Percentiles rank a stretch among this genome's conserved stretches.
phyloP scores from a whole-genome alignment of 2,329 filamentous ascomycete species.

The Chaetomium olivaceum region DNA sequence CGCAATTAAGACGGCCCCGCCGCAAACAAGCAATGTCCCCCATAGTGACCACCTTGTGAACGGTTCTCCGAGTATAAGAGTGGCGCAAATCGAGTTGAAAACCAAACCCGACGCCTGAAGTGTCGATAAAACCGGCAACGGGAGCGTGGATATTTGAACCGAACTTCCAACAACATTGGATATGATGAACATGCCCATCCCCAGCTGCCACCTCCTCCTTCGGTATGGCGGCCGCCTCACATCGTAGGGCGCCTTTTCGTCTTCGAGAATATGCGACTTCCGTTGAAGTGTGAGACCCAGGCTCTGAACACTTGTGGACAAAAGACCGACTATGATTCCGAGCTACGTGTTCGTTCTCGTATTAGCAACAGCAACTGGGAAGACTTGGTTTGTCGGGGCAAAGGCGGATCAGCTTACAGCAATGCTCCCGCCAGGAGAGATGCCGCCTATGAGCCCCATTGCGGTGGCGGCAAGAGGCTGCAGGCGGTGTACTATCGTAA shows the following conservation, averaged over 20 bases:
- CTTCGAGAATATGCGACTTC: slow-evolving; percentile 97
- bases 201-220: slow-evolving; percentile 90
- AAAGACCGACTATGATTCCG: slow-evolving; percentile 86
- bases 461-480: slow-evolving; percentile 43
- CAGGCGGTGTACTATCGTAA: slow-evolving; percentile 25
- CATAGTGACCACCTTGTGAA: slow-evolving; percentile 93
- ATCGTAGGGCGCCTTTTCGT: slow-evolving; percentile 82
- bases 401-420: slow-evolving; percentile 55
- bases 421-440: slow-evolving; percentile 77
- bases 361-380: not conserved
- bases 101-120: slow-evolving; percentile 94
- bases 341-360: slow-evolving; percentile 56
- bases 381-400: not conserved
- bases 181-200: slow-evolving; percentile 95
- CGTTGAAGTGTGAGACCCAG: slow-evolving; percentile 93
- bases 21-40: slow-evolving; percentile 84
- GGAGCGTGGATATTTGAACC: slow-evolving; percentile 95
- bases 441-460: slow-evolving; percentile 73
- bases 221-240: slow-evolving; percentile 83
- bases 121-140: slow-evolving; percentile 90
- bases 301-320: slow-evolving; percentile 94
- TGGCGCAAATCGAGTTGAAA: slow-evolving; percentile 98
- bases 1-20: slow-evolving; percentile 87
- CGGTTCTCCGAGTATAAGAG: slow-evolving; percentile 85
- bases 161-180: slow-evolving; percentile 93